A percentile compares a stretch with the other conserved stretches of the same genome.
Evolutionary conservation across 176 grass and related monocot species (phyloP).

Genomic region (Rhipidocladum racemiflorum): DNA sequence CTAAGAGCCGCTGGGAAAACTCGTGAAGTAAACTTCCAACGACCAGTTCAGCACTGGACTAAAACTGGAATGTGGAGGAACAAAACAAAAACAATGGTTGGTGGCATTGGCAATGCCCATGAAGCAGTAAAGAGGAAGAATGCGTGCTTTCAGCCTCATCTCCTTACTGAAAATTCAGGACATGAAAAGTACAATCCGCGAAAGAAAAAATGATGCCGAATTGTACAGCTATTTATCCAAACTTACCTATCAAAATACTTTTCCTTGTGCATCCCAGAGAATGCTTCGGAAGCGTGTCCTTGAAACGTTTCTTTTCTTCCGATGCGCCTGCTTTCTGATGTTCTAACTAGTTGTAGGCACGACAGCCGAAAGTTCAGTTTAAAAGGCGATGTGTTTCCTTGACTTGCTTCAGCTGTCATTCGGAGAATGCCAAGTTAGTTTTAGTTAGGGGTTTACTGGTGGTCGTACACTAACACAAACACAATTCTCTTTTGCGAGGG

Average conservation of each 20-base stretch:
- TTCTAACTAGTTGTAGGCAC: too few species aligned
- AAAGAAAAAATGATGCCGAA: neutral
- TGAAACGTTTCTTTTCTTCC: neutral
- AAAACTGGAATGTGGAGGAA: neutral
- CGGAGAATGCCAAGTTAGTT: neutral
- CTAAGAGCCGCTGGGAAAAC: neutral
- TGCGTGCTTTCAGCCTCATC: neutral
- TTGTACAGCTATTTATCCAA: neutral
- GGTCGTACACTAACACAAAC: neutral
- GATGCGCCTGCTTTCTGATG: too few species aligned
- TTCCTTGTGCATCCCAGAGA: neutral
- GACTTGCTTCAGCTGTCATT: too few species aligned
- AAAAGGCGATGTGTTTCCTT: too few species aligned
- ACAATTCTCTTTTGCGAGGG: too few species aligned
- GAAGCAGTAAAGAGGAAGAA: neutral
- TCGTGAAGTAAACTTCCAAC: neutral
- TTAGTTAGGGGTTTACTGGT: neutral
- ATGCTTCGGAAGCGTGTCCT: neutral
- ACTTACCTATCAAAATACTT: neutral
- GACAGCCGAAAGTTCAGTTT: too few species aligned
- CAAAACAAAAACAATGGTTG: neutral
- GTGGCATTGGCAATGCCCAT: neutral
- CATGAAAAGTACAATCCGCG: too few species aligned
- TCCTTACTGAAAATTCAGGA: neutral
- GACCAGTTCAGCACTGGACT: neutral